These are phyloP conservation scores for Heritiera littoralis DNA, from an alignment of 345 rosid genomes.

Conservation along the genomic window DNA sequence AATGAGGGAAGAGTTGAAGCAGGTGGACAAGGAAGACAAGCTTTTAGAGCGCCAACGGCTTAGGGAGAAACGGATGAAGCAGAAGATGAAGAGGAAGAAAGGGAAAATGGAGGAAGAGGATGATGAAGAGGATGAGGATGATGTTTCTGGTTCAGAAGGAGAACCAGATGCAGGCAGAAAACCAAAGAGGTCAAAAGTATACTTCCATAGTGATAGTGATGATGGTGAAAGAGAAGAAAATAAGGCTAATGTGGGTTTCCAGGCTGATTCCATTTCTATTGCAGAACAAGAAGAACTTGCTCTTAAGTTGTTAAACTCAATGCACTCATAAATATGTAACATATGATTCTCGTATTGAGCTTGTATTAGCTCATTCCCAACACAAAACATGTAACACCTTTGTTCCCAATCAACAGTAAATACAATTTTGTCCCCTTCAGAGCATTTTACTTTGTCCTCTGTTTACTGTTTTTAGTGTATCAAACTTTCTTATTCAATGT, in stretches of 20 bases:
- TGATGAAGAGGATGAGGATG: slow-evolving; percentile 43
- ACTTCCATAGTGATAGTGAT: slow-evolving; percentile 46
- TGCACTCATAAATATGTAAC: slow-evolving; percentile 37
- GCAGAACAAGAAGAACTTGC: slow-evolving; percentile 89
- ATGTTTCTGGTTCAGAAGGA: slow-evolving; percentile 50
- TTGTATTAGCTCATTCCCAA: background rate
- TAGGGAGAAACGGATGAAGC: slow-evolving; percentile 65
- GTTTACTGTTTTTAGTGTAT: background rate
- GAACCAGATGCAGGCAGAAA: slow-evolving; percentile 36
- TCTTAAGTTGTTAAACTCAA: slow-evolving; percentile 62
- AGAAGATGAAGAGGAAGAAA: slow-evolving; percentile 73
- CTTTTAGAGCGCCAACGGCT: slow-evolving; percentile 64
- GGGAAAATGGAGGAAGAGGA: slow-evolving; percentile 45
- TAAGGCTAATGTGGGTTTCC: slow-evolving; percentile 20
- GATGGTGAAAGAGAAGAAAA: slow-evolving; percentile 28
- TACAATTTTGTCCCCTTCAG: background rate
- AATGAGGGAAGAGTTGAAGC: slow-evolving; percentile 73
- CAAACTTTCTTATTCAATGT: background rate
- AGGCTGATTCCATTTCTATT: slow-evolving; percentile 53
- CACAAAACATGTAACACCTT: background rate
- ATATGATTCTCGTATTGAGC: background rate
- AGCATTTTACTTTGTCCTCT: background rate
- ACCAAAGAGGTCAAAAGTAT: slow-evolving; percentile 53
- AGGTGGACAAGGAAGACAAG: slow-evolving; percentile 79
- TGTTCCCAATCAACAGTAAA: background rate